Evolutionary conservation across 306 rosid species (phyloP).

Genomic region (Crotalaria pallida): DNA sequence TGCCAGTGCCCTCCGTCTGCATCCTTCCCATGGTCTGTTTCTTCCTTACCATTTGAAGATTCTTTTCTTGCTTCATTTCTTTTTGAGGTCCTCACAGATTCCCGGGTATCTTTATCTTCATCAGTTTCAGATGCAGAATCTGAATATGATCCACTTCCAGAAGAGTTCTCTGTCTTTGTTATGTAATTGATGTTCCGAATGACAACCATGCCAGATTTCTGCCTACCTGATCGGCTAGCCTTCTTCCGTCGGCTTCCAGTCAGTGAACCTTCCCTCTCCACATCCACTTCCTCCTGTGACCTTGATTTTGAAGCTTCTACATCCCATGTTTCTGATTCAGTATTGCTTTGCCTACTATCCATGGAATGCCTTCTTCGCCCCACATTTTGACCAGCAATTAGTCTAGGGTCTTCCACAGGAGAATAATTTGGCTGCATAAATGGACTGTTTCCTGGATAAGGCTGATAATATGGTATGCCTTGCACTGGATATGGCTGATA

Average conservation of each 20-base stretch:
- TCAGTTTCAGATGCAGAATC: constrained; percentile 57
- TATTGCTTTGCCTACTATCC: constrained; percentile 59
- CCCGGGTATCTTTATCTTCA: constrained; percentile 45
- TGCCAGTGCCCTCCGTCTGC: constrained; percentile 78
- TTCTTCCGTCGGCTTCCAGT: constrained; percentile 50
- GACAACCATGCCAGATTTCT: constrained; percentile 77
- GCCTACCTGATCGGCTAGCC: constrained; percentile 53
- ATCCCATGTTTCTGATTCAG: constrained; percentile 57
- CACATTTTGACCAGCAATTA: constrained; percentile 42
- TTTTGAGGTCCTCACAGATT: constrained; percentile 44
- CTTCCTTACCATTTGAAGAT: constrained; percentile 46
- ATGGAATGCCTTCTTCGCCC: constrained; percentile 74
- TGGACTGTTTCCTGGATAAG: constrained; percentile 70
- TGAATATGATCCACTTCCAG: constrained; percentile 63
- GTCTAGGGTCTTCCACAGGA: constrained; percentile 57
- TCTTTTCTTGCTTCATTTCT: constrained; percentile 42
- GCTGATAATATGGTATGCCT: constrained; percentile 89
- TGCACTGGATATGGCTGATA: constrained; percentile 84
- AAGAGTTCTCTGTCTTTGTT: constrained; percentile 57
- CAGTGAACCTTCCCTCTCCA: constrained; percentile 50
- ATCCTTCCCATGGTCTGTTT: constrained; percentile 38
- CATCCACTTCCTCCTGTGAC: constrained; percentile 48
- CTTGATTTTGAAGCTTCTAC: constrained; percentile 48
- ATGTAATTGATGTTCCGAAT: constrained; percentile 90
- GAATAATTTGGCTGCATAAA: constrained; percentile 73